Evolutionary conservation across 179 eudicot genomes (phyloP).

Genomic region (Spinacia oleracea): DNA sequence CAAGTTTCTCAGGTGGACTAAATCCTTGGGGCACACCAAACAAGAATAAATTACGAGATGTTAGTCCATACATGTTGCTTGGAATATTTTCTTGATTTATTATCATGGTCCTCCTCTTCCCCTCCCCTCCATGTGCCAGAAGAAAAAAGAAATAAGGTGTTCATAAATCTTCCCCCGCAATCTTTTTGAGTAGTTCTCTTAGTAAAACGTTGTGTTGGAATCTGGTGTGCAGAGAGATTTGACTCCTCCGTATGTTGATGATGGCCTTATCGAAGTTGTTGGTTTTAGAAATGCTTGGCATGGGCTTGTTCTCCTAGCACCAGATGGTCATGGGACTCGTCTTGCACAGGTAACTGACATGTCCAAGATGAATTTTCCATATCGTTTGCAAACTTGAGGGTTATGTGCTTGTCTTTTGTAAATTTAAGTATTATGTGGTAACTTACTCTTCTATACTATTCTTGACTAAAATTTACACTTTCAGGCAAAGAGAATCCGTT

Average conservation of each 20-base stretch:
- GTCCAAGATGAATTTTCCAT: background rate
- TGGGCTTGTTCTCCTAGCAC: constrained; percentile 83
- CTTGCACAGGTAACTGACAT: constrained; percentile 76
- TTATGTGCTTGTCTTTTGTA: background rate
- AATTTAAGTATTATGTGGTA: background rate
- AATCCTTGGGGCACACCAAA: constrained; percentile 99
- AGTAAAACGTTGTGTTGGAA: background rate
- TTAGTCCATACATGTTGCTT: constrained; percentile 32
- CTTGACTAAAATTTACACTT: background rate
- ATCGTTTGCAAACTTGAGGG: background rate
- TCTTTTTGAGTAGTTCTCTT: background rate
- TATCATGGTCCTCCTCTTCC: background rate
- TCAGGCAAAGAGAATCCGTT: constrained; percentile 71
- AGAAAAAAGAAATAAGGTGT: background rate
- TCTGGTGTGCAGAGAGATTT: constrained; percentile 58
- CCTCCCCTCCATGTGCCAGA: background rate
- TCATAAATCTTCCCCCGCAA: background rate
- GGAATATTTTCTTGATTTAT: background rate
- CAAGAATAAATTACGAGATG: constrained; percentile 51
- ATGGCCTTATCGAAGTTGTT: constrained; percentile 86
- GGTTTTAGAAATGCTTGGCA: constrained; percentile 99
- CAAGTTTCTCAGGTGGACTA: constrained; percentile 96
- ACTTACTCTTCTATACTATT: background rate
- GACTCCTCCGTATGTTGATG: constrained; percentile 90
- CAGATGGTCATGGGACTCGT: constrained; percentile 97